Evolutionary conservation across 352 stramenopile species (phyloP).

Genomic region (Globisporangium radiosum): DNA sequence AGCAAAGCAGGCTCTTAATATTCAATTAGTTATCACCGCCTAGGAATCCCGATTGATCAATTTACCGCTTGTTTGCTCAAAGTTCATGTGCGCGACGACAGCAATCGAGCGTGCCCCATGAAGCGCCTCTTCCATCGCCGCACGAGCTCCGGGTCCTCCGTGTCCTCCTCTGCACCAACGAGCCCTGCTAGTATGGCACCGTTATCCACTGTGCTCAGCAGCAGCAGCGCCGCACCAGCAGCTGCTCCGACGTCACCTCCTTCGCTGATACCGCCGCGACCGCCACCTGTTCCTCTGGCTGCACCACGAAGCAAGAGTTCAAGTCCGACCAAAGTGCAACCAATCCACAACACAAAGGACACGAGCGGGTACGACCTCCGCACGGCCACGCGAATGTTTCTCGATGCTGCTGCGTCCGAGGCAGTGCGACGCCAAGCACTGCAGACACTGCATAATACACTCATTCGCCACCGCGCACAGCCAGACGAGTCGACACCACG

Average conservation of each 20-base stretch:
- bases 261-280: not conserved
- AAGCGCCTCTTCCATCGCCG: conserved; percentile 54
- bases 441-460: conserved; percentile 12
- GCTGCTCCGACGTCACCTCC: not conserved
- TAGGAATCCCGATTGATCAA: not conserved
- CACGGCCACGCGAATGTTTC: conserved; percentile 9
- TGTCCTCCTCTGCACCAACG: conserved; percentile 7
- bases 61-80: not conserved
- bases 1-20: not conserved
- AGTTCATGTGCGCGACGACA: not conserved
- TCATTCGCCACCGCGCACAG: conserved; percentile 1
- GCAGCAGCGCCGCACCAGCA: not conserved
- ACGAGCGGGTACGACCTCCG: conserved; percentile 14
- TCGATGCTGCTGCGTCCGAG: conserved; percentile 7
- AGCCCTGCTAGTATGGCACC: not conserved
- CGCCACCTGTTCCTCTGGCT: not conserved
- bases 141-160: conserved; percentile 13
- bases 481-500: not conserved
- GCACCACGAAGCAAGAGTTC: not conserved
- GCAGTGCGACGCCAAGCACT: conserved; percentile 16
- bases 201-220: not conserved
- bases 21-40: not conserved
- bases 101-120: conserved; percentile 15
- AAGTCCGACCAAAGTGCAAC: conserved; percentile 9
- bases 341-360: not conserved